These are phyloP conservation scores for Schoenoplectus triqueter DNA, from an alignment of 202 grass and related monocot genomes.

Conservation along the genomic window DNA sequence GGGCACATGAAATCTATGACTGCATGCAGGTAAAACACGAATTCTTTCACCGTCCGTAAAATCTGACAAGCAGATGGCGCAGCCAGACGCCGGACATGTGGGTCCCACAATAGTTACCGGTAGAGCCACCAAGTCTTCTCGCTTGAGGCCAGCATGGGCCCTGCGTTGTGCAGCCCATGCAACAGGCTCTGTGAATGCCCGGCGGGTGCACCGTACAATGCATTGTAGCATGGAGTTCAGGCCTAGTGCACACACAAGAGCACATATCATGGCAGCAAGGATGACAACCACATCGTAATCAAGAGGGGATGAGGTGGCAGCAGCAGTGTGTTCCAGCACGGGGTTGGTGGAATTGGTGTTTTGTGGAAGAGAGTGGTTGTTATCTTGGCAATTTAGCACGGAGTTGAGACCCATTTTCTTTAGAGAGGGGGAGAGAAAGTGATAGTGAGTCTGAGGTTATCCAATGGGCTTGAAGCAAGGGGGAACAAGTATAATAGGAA, in stretches of 20 bases:
- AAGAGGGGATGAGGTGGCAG: conserved; percentile 19
- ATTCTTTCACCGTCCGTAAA: conserved; percentile 70
- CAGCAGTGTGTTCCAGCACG: not conserved
- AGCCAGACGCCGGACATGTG: conserved; percentile 33
- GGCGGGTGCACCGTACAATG: conserved; percentile 63
- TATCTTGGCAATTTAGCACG: conserved; percentile 23
- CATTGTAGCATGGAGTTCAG: conserved; percentile 79
- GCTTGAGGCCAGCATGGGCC: conserved; percentile 62
- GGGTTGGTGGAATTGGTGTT: conserved; percentile 25
- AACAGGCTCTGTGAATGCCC: conserved; percentile 50
- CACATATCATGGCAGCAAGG: conserved; percentile 79
- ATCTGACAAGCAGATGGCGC: conserved; percentile 79
- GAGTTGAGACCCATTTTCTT: not conserved
- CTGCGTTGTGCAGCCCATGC: conserved; percentile 55
- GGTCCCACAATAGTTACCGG: conserved; percentile 44
- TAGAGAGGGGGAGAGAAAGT: not conserved
- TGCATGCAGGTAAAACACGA: conserved; percentile 61
- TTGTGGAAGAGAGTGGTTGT: conserved; percentile 38
- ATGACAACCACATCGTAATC: conserved; percentile 78
- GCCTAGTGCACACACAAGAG: conserved; percentile 72
- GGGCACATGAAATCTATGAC: conserved; percentile 67
- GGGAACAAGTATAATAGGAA: not conserved
- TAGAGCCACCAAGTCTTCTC: conserved; percentile 56
- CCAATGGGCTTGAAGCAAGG: not conserved
- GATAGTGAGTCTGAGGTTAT: not conserved